Evolutionary conservation across 2,329 filamentous ascomycete species (phyloP).

Genomic region (Intubia oerlemansii): DNA sequence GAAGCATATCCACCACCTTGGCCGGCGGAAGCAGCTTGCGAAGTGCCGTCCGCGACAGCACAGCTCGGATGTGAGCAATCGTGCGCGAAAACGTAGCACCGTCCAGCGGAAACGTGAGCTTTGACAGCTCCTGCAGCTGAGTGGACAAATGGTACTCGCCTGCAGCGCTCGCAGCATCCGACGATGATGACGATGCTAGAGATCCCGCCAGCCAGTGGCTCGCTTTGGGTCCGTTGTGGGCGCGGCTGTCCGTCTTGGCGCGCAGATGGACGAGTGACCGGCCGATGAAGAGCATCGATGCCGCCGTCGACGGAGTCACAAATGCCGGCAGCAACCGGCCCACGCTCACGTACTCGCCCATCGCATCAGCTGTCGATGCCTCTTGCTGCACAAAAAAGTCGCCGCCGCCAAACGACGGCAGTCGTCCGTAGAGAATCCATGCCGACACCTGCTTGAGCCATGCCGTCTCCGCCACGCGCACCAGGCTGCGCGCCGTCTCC

Average conservation of each 20-base stretch:
- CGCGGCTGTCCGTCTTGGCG: slow-evolving; percentile 2
- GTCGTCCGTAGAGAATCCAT: slow-evolving; percentile 75
- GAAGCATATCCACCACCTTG: slow-evolving; percentile 56
- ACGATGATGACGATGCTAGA: too few relatives aligned
- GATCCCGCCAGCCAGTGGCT: slow-evolving; percentile 5
- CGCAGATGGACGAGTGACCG: slow-evolving; percentile 68
- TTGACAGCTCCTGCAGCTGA: slow-evolving; percentile 48
- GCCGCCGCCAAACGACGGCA: too few relatives aligned
- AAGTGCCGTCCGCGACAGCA: slow-evolving; percentile 64
- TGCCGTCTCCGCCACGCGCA: slow-evolving; percentile 62
- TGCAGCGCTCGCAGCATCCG: background rate
- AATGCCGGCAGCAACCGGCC: slow-evolving; percentile 53
- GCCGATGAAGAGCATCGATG: slow-evolving; percentile 78
- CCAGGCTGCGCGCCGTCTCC: slow-evolving; percentile 48
- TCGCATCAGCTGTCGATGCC: slow-evolving; percentile 17
- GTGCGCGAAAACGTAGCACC: slow-evolving; percentile 47
- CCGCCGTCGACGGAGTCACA: slow-evolving; percentile 50
- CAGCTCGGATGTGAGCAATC: slow-evolving; percentile 56
- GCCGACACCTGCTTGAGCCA: slow-evolving; percentile 83
- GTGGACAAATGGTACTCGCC: slow-evolving; percentile 23
- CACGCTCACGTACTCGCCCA: slow-evolving; percentile 31
- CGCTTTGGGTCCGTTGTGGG: slow-evolving; percentile 2
- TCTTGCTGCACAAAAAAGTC: slow-evolving; percentile 65
- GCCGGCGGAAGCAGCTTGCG: slow-evolving; percentile 61
- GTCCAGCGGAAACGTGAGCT: slow-evolving; percentile 53